Conservation (phyloP, 768 basidiomycete species). For the Hericium coralloides region DNA sequence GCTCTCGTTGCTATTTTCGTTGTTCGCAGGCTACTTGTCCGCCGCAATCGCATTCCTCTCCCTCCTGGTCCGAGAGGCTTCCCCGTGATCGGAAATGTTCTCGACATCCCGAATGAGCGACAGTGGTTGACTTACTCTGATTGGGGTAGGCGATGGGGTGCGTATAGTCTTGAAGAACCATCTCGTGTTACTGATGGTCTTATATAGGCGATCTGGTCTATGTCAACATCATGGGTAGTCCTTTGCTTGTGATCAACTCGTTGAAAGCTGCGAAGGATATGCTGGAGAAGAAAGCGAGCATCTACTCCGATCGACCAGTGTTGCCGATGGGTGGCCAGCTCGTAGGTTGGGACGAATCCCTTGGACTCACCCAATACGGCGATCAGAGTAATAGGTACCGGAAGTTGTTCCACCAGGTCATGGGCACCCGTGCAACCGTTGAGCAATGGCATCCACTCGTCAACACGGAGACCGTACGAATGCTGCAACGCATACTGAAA, state of each 20-base stretch:
- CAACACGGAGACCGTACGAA: slow-evolving; percentile 9
- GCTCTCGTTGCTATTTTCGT: not conserved
- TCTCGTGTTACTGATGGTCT: not conserved
- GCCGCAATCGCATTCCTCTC: not conserved
- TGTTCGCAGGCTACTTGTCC: not conserved
- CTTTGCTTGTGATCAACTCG: slow-evolving; percentile 17
- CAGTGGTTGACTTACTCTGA: slow-evolving; percentile 8
- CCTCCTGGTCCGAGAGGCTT: slow-evolving; percentile 11
- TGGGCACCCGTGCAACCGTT: slow-evolving; percentile 10
- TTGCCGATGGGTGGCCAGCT: slow-evolving; percentile 13
- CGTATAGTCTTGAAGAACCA: not conserved
- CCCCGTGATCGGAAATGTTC: slow-evolving; percentile 13
- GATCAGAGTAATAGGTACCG: slow-evolving; percentile 12
- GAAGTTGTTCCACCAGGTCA: slow-evolving; percentile 9
- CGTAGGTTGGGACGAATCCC: slow-evolving; percentile 10
- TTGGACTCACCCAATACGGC: slow-evolving; percentile 12
- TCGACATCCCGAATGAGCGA: slow-evolving; percentile 9
- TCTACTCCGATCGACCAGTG: slow-evolving; percentile 16
- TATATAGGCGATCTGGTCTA: slow-evolving; percentile 17
- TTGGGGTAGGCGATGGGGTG: slow-evolving; percentile 9
- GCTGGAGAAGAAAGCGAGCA: slow-evolving; percentile 17
- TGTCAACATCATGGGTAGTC: slow-evolving; percentile 15
- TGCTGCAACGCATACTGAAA: slow-evolving; percentile 10
- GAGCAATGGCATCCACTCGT: slow-evolving; percentile 11
- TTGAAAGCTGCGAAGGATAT: slow-evolving; percentile 13